Base-by-base conservation (phyloP, 1,284 basidiomycete genomes). In the Moesziomyces sp. region DNA sequence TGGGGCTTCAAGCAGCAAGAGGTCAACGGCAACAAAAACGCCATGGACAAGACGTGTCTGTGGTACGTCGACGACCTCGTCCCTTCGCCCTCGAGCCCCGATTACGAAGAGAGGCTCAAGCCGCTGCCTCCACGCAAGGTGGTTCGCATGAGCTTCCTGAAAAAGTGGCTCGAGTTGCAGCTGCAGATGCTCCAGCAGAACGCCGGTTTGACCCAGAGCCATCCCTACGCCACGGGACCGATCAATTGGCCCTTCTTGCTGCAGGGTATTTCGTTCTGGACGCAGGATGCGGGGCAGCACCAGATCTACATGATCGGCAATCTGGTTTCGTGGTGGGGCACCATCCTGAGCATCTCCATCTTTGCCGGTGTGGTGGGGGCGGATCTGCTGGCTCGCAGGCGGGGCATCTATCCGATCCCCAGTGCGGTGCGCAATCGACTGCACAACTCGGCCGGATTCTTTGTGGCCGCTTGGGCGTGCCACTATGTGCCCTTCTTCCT, bases 401-500 rank as follows among this genome's bases (percentile, higher is more conserved):
- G 97, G 71, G 92, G 91, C 26, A 86, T 93, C 76, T 88, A 93
- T 63, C 93, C 95, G 1, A 91, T 99, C 52, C 52, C 52, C 54
- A 51, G 77, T 92, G 93, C 91, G 61, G 90, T 94, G 30, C 92
- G 94, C 54, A 93, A 94, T 28, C 55, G 97, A 46, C 87, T 98
- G 28, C 92, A 94, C 90, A 95, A 97, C 85, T 94, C 94, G 55
- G 90, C 92, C 23, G 94, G 96, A 38, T 97, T 98, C 88, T 98
- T 99, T 89, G 86, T 94, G 53, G 86, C 94, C 42, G 90, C 96
- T 11, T 99, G 97, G 97, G 91, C 89, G 8, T 93, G 92, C 70
- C 97, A 99, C 86, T 99, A 97, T 86, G 87, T 93, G 82, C 97
- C 97, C 13, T 99, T 99, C 89, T 99, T 93, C 90, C 88, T 97